Evolutionary conservation across 345 rosid species (phyloP).

Genomic region (Lepidium didymum): DNA sequence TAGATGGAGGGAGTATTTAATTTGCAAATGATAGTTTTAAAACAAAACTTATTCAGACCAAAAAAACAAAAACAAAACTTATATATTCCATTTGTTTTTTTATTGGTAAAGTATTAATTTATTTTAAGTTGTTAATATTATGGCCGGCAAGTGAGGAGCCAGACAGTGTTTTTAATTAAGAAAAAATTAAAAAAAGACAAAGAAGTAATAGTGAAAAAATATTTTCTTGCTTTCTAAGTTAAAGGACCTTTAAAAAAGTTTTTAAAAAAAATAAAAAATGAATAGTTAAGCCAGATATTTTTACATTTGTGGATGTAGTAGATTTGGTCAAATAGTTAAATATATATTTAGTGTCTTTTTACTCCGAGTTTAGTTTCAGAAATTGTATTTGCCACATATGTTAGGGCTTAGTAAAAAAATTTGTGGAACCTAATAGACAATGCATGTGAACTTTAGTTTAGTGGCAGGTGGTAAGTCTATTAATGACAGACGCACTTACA

Average conservation of each 20-base stretch:
- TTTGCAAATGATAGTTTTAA: background rate
- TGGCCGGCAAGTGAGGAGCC: background rate
- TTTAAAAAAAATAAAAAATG: background rate
- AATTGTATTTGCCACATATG: no score
- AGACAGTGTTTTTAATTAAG: background rate
- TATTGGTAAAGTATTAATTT: background rate
- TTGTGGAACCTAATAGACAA: background rate
- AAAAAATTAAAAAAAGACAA: background rate
- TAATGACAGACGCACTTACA: no score
- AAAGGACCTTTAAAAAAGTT: background rate
- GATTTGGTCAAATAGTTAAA: no score
- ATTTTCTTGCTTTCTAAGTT: slow-evolving; percentile 5
- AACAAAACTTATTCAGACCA: background rate
- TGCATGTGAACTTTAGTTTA: no score
- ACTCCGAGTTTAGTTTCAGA: no score
- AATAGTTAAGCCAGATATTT: background rate
- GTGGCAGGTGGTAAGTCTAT: no score
- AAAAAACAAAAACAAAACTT: background rate
- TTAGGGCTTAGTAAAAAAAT: no score
- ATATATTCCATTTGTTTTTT: background rate
- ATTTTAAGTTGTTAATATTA: background rate
- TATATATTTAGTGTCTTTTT: no score
- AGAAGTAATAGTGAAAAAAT: background rate
- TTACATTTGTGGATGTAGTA: background rate
- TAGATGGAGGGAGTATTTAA: no score